These are phyloP conservation scores for Chrysanthemum seticuspe DNA, from an alignment of 129 eudicot genomes.

Conservation along the genomic window DNA sequence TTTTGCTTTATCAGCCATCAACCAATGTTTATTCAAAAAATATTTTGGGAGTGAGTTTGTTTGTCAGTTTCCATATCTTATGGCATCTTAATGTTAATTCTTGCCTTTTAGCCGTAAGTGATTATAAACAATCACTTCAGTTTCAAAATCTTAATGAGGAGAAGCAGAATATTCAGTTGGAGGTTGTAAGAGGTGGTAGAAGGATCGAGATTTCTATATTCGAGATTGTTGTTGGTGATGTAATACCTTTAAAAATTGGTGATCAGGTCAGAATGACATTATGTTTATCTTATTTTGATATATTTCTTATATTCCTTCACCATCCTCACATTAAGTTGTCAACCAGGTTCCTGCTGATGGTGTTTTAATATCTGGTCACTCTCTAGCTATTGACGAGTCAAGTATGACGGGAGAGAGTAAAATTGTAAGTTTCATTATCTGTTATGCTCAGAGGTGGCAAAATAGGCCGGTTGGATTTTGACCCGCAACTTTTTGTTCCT, in stretches of 20 bases:
- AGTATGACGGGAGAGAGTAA: conserved; percentile 99
- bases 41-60: neutral
- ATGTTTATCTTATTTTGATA: neutral
- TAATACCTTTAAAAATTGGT: conserved; percentile 86
- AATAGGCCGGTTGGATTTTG: too few relatives aligned
- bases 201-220: conserved; percentile 71
- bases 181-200: conserved; percentile 87
- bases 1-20: neutral
- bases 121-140: conserved; percentile 90
- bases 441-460: neutral
- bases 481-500: too few relatives aligned
- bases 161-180: conserved; percentile 90
- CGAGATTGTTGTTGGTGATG: conserved; percentile 95
- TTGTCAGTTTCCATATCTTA: conserved; percentile 7
- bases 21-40: neutral
- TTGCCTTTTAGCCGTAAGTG: conserved; percentile 73
- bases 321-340: conserved; percentile 8
- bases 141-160: conserved; percentile 84
- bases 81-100: conserved; percentile 11
- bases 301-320: neutral
- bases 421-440: conserved; percentile 44
- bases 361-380: conserved; percentile 71
- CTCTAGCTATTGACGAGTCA: conserved; percentile 89
- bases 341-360: conserved; percentile 97
- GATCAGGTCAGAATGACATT: conserved; percentile 63